phyloP scores from a whole-genome alignment of 2,329 filamentous ascomycete genomes.

The Aspergillus novofumigatus region DNA sequence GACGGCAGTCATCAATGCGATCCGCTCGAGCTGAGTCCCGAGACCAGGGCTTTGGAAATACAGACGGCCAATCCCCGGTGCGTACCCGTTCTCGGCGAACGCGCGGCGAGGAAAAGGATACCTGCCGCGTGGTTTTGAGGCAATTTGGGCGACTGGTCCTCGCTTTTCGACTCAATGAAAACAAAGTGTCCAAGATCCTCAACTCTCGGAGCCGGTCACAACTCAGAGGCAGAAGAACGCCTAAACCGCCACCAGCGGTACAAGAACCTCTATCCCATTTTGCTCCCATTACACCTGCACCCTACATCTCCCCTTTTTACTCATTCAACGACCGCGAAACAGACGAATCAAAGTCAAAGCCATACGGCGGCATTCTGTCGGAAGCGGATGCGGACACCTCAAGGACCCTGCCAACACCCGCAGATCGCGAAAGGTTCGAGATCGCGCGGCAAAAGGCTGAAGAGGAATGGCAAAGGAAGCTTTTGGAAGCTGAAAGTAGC shows the following conservation, averaged over 20 bases:
- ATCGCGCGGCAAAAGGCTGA: constrained; percentile 86
- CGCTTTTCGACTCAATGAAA: constrained; percentile 54
- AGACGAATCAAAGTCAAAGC: constrained; percentile 86
- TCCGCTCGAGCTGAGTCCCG: constrained; percentile 19
- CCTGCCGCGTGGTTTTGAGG: constrained; percentile 38
- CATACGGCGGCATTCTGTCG: constrained; percentile 87
- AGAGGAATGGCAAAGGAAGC: constrained; percentile 77
- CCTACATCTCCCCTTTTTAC: constrained; percentile 75
- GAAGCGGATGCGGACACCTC: constrained; percentile 89
- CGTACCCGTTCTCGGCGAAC: constrained; percentile 57
- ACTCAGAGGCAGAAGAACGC: constrained; percentile 47
- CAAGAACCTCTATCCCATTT: constrained; percentile 53
- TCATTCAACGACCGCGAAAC: constrained; percentile 84
- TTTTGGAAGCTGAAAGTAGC: constrained; percentile 59
- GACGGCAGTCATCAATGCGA: constrained; percentile 29
- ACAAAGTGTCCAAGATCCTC: constrained; percentile 59
- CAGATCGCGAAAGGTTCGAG: constrained; percentile 83
- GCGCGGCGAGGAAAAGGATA: constrained; percentile 40
- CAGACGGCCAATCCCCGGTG: constrained; percentile 20
- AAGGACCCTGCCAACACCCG: constrained; percentile 74
- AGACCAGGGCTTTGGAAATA: constrained; percentile 18
- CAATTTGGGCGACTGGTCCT: constrained; percentile 51
- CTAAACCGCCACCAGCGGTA: constrained; percentile 37
- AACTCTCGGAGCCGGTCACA: constrained; percentile 56
- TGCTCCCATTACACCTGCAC: constrained; percentile 55